phyloP scores from a whole-genome alignment of 2,329 filamentous ascomycete species.

The Volutella citrinella region DNA sequence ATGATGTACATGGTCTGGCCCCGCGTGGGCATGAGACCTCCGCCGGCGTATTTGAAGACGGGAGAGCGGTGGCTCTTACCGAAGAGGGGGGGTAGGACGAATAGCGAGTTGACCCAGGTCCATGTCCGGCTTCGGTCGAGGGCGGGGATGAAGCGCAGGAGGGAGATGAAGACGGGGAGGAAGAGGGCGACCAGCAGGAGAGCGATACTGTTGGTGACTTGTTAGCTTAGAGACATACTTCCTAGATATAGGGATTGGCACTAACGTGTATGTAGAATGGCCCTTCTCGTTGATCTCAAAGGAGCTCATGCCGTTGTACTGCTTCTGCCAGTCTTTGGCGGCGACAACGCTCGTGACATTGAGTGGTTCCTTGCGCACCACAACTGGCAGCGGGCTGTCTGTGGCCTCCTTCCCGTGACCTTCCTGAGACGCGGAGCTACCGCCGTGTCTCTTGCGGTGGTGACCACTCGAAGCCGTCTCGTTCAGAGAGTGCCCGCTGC shows the following conservation, averaged over 20 bases:
- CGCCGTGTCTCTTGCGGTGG: too few relatives aligned
- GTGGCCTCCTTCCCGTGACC: conserved; percentile 7
- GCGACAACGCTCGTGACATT: conserved; percentile 31
- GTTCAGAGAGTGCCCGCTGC: too few relatives aligned
- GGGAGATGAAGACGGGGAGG: conserved; percentile 29
- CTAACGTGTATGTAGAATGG: conserved; percentile 22
- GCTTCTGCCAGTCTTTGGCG: conserved; percentile 26
- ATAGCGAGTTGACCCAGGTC: conserved; percentile 26
- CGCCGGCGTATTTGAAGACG: conserved; percentile 12
- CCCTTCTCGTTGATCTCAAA: conserved; percentile 45
- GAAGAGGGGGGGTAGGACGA: conserved; percentile 30
- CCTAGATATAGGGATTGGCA: neutral
- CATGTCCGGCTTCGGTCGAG: conserved; percentile 22
- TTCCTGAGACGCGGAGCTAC: too few relatives aligned
- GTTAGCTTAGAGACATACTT: neutral
- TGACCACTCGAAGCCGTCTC: too few relatives aligned
- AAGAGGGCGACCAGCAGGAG: conserved; percentile 29
- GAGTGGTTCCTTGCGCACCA: conserved; percentile 22
- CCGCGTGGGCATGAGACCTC: conserved; percentile 31
- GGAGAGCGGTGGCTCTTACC: conserved; percentile 32
- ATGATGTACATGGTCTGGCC: conserved; percentile 34
- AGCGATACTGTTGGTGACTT: conserved; percentile 17
- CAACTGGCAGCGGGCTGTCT: conserved; percentile 19
- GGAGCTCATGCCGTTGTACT: conserved; percentile 51
- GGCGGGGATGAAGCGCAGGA: conserved; percentile 33